Base-by-base conservation (phyloP, 345 rosid genomes). In the Viola odorata region DNA sequence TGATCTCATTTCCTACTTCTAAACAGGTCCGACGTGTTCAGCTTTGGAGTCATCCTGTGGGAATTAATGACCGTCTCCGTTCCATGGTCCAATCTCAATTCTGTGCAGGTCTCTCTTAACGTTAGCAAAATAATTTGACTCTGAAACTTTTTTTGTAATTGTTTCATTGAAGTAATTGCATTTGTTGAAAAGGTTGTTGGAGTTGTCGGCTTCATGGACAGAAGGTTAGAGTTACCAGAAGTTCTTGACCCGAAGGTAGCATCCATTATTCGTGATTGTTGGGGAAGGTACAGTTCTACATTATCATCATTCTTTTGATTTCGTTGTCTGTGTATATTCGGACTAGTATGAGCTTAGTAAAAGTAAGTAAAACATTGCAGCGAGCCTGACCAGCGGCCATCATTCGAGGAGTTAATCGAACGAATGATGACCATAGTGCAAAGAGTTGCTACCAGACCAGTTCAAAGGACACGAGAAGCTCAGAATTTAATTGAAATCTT, bases 171-270 rank as follows among this genome's bases (percentile, higher is more conserved):
- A 12, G 55, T 47, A 23, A 39, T 56, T 40, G 58, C 54, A 58
- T 41, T 55, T 12, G 39, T 56, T 41, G 6, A 32, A 59, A 60
- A 90, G 96, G 85, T 89, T 11, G 91, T 84, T 45, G 99, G 91
- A 77, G 80, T 80, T 12, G 97, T 87, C 5, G 97, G 99, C 36
- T 94, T 94, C 84, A 87, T 88, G 90, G 91, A 89, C 53, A 79
- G 96, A 73, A 84, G 99, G 45, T 68, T 94, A 50, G 95, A 89
- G 52, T 47, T 87, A 38, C 96, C 97, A 0, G 90, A 87, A 78
- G 84, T 73, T 61, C 59, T 89, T 6, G 79, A 89, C 74, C 90
- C 91, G 32, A 71, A 60, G 16, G 49, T 89, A 52, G 80, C 88
- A 56, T 83, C 96, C 12, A 66, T 92, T 12, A 87, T 92, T 57